Conservation (phyloP, 371 early-diverging fungal genomes). For the Mortierella sp. region DNA sequence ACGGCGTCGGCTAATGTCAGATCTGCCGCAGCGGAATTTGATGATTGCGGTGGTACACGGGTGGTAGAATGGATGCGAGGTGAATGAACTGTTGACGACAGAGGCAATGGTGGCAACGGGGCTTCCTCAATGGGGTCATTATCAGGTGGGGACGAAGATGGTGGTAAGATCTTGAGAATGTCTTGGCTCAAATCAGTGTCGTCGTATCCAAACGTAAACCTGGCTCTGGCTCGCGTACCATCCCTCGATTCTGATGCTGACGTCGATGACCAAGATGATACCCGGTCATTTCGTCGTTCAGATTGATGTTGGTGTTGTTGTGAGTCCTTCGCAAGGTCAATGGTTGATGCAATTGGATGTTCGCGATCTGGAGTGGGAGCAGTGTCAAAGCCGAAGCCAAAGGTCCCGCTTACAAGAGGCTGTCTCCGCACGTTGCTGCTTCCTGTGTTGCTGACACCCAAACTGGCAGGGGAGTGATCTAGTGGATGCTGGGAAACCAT, state of each 20-base stretch:
- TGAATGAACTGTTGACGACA: constrained; percentile 20
- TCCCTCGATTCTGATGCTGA: not conserved
- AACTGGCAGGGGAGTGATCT: not conserved
- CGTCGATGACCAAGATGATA: not conserved
- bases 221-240: constrained; percentile 1
- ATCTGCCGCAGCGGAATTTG: no score
- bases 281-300: not conserved
- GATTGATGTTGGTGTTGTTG: constrained; percentile 1
- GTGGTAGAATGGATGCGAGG: constrained; percentile 27
- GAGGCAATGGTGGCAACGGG: constrained; percentile 10
- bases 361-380: not conserved
- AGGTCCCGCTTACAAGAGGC: constrained; percentile 22
- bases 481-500: not conserved
- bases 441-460: no score
- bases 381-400: constrained; percentile 1
- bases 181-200: constrained; percentile 3
- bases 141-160: not conserved
- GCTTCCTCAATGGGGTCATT: not conserved
- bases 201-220: constrained; percentile 35
- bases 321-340: no score
- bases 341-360: no score
- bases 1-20: not conserved
- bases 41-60: not conserved
- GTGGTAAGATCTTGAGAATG: constrained; percentile 1
- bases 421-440: no score